These are phyloP conservation scores for Gentiana straminea DNA, from an alignment of 257 asterid genomes.

Conservation along the genomic window DNA sequence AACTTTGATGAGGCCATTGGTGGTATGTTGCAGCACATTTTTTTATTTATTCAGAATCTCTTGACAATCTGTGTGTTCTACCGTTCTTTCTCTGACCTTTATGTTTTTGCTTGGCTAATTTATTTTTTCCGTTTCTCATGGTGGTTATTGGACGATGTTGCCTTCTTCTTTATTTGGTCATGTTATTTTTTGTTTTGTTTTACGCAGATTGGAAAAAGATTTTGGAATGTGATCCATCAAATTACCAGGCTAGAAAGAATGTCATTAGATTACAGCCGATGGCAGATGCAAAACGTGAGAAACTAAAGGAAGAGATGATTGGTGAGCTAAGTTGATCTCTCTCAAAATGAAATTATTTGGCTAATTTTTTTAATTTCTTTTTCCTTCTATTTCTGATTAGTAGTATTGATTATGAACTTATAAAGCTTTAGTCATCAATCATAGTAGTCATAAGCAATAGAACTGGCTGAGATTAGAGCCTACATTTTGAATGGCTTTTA, in stretches of 20 bases:
- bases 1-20: constrained; percentile 76
- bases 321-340: constrained; percentile 33
- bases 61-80: neutral
- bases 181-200: constrained; percentile 10
- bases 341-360: no score
- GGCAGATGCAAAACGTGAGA: constrained; percentile 93
- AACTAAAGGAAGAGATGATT: constrained; percentile 98
- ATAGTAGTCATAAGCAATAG: no score
- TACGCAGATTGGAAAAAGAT: constrained; percentile 47
- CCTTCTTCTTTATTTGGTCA: constrained; percentile 5
- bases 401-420: no score
- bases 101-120: neutral
- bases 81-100: neutral
- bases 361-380: no score
- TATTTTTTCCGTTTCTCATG: neutral
- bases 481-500: no score
- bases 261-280: constrained; percentile 71
- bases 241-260: constrained; percentile 72
- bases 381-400: no score
- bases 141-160: constrained; percentile 3
- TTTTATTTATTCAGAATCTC: neutral
- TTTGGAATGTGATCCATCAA: constrained; percentile 71
- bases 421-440: no score
- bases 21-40: constrained; percentile 29
- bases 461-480: no score